These are phyloP conservation scores for Juncus effusus DNA, from an alignment of 176 grass and related monocot genomes.

Conservation along the genomic window DNA sequence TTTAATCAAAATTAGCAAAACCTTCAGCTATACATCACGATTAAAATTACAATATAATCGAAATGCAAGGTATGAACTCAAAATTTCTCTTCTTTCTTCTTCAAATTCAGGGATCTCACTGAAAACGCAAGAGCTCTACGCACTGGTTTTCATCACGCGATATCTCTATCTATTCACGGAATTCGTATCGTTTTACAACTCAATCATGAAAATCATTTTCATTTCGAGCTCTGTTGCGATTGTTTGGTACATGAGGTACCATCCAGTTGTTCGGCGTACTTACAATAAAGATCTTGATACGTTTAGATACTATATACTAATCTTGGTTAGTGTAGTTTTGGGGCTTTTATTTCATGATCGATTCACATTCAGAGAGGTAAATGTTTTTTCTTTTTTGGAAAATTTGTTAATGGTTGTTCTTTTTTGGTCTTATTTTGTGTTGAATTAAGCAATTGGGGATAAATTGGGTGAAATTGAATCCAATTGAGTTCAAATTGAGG, in stretches of 20 bases:
- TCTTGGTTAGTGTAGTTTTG: constrained; percentile 32
- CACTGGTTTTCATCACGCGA: constrained; percentile 69
- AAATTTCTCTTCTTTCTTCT: background rate
- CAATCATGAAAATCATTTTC: constrained; percentile 92
- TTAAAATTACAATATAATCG: background rate
- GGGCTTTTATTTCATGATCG: constrained; percentile 74
- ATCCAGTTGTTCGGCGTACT: constrained; percentile 66
- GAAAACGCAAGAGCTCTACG: constrained; percentile 97
- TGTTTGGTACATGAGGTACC: constrained; percentile 91
- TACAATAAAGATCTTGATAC: constrained; percentile 91
- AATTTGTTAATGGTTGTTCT: background rate
- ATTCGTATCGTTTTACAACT: constrained; percentile 87
- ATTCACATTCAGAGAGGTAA: constrained; percentile 77
- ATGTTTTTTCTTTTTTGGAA: background rate
- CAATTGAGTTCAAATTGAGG: too few species aligned
- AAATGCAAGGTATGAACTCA: background rate
- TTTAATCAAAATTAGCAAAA: background rate
- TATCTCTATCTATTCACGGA: constrained; percentile 90
- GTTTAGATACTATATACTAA: constrained; percentile 60
- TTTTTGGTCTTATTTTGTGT: constrained; percentile 1
- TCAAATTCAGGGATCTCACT: constrained; percentile 69
- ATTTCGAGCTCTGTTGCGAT: constrained; percentile 71
- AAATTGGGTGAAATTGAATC: too few species aligned
- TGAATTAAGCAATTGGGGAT: too few species aligned
- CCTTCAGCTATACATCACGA: background rate